Evolutionary conservation across 2,329 filamentous ascomycete genomes (phyloP), one percentile per base, ranked within the genome.

Genomic region (Xylariaceae sp.): DNA sequence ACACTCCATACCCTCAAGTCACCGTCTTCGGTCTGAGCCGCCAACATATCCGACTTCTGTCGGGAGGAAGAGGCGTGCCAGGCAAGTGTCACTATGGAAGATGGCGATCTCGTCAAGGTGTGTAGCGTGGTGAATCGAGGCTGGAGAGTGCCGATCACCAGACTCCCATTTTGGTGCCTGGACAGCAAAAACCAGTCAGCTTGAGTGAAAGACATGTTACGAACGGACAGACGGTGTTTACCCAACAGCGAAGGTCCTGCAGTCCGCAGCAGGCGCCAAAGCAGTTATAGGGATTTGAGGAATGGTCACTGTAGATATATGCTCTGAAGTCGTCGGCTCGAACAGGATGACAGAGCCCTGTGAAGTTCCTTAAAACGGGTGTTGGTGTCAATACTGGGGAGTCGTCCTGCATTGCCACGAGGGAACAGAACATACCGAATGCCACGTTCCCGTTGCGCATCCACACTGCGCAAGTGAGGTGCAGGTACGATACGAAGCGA

Each of bases 61-160:
- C 89, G 87, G 0, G 89, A 85, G 0, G 92, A 96, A 0, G 92
- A 96, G 26, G 90, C 89, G 70, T 98, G 92, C 92, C 92, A 98
- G 42, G 88, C 79, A 14, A 98, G 67, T 7, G 81, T 86, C 3
- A 89, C 81, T 35, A 98, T 88, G 2, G 88, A 85, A 1, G 90
- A 96, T 2, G 92, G 90, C 2, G 79, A 78, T 53, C 87, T 75
- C 0, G 84, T 89, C 48, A 98, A 70, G 35, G 90, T 96, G 64
- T 98, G 89, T 34, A 97, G 64, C 49, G 97, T 95, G 3, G 85
- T 95, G 61, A 97, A 98, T 36, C 85, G 80, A 29, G 94, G 90
- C 56, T 94, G 85, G 14, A 98, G 70, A 7, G 83, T 88, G 36
- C 88, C 90, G 48, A 98, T 83, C 32, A 98, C 69, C 12, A 97